Percentiles rank a stretch among this genome's conserved stretches.
Evolutionary conservation across 768 basidiomycete genomes (phyloP).

Genomic region (Paxillus involutus): DNA sequence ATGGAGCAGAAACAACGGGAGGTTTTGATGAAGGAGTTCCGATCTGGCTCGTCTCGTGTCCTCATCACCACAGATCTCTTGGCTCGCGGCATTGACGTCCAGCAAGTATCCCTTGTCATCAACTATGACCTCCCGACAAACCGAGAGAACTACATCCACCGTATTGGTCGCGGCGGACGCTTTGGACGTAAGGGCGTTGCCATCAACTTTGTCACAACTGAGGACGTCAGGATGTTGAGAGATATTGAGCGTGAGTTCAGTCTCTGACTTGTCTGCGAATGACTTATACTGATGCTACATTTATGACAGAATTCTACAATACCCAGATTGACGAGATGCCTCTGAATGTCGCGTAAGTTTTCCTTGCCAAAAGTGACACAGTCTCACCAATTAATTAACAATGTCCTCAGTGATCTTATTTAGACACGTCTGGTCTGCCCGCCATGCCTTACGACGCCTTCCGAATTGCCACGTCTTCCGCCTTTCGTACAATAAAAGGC

Average conservation of each 20-base stretch:
- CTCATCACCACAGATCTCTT: slow-evolving; percentile 98
- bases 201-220: slow-evolving; percentile 95
- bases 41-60: slow-evolving; percentile 96
- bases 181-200: slow-evolving; percentile 97
- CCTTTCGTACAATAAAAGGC: slow-evolving; percentile 17
- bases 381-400: slow-evolving; percentile 15
- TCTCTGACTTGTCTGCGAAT: background rate
- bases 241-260: slow-evolving; percentile 75
- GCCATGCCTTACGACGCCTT: slow-evolving; percentile 19
- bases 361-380: slow-evolving; percentile 6
- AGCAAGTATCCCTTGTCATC: slow-evolving; percentile 94
- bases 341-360: slow-evolving; percentile 82
- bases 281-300: slow-evolving; percentile 7
- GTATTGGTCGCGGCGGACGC: slow-evolving; percentile 76
- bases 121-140: slow-evolving; percentile 93
- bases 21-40: slow-evolving; percentile 99
- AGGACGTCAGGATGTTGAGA: slow-evolving; percentile 88
- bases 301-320: slow-evolving; percentile 73
- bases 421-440: slow-evolving; percentile 38
- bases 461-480: slow-evolving; percentile 14
- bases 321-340: slow-evolving; percentile 99
- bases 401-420: slow-evolving; percentile 68
- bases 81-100: slow-evolving; percentile 98
- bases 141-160: slow-evolving; percentile 98
- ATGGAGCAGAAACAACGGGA: slow-evolving; percentile 99